Conservation (phyloP, 2,329 filamentous ascomycete genomes). For the Talaromyces sp. region DNA sequence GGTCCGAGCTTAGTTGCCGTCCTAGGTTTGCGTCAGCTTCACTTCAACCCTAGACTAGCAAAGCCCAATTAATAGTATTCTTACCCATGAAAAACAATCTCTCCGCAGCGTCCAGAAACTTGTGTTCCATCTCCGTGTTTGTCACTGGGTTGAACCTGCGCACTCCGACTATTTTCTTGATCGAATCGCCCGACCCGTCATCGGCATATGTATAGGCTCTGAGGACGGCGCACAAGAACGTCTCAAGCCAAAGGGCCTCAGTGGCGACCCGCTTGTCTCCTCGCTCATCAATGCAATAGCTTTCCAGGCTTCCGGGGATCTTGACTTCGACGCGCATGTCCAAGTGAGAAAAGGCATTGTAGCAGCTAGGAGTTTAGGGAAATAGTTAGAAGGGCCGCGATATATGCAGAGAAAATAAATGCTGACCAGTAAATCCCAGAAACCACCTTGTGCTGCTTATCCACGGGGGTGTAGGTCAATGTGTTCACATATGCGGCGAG, state of each 20-base stretch:
- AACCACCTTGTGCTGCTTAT: conserved; percentile 81
- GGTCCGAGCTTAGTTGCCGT: conserved; percentile 93
- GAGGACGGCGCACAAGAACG: conserved; percentile 90
- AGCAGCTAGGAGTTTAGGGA: conserved; percentile 54
- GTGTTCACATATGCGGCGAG: conserved; percentile 98
- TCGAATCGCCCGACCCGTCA: conserved; percentile 86
- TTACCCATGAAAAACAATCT: conserved; percentile 87
- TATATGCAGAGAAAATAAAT: not conserved
- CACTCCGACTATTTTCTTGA: conserved; percentile 96
- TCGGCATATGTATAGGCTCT: conserved; percentile 96
- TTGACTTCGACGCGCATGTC: conserved; percentile 99
- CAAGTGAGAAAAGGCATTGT: conserved; percentile 96
- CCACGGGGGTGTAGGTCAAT: conserved; percentile 80
- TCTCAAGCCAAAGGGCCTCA: conserved; percentile 94
- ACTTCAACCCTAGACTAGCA: not conserved
- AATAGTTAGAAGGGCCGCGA: conserved; percentile 6
- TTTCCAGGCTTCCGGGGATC: conserved; percentile 92
- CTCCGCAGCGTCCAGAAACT: conserved; percentile 90
- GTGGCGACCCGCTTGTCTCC: conserved; percentile 91
- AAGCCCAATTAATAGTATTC: not conserved
- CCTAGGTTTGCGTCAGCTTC: conserved; percentile 45
- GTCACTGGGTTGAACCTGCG: conserved; percentile 95
- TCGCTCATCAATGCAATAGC: conserved; percentile 94
- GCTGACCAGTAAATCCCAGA: conserved; percentile 88
- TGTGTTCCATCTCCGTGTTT: conserved; percentile 96